Base-by-base conservation (phyloP, 768 basidiomycete genomes). In the Heimioporus sp. region DNA sequence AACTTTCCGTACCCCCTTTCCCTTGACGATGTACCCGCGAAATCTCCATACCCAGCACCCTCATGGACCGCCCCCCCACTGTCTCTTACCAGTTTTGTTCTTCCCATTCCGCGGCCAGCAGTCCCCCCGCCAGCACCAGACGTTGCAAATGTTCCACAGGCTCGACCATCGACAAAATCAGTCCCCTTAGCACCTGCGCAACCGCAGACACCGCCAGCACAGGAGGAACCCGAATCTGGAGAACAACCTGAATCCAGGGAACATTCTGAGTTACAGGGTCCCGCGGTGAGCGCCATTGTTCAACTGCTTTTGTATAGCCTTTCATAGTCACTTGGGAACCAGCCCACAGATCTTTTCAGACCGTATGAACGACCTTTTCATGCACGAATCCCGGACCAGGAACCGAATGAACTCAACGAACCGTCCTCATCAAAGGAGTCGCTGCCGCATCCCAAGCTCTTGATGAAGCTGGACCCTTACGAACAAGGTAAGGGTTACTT, bases 401-500 rank as follows among this genome's bases (percentile, higher is more conserved):
- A 46, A 45, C 48, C 44, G 5, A 15, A 28, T 4, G 30, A 15
- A 44, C 7, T 2, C 3, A 39, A 42, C 2, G 34, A 37, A 10
- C 13, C 13, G 8, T 28, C 52, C 9, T 34, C 43, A 9, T 32
- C 49, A 17, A 13, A 10, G 28, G 9, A 19, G 19, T 31, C 41
- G 2, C 21, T 48, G 5, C 39, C 59, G n/a, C 51, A 34, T 5
- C 38, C 37, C 10, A 69, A 63, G 39, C 53, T 61, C 16, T 19
- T 65, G 34, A 67, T 55, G 40, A 67, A 67, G 38, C 35, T 65
- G 3, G 68, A 69, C 45, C 66, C 66, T 0, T 69, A 67, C 6
- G 65, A 68, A 35, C 21, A 66, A 17, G 68, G 68, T 56, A 16
- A 43, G 43, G 7, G 4, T 37, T 6, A 11, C 3, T 15, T 2